phyloP scores from a whole-genome alignment of 2,329 filamentous ascomycete species.

The Sclerotinia borealis region DNA sequence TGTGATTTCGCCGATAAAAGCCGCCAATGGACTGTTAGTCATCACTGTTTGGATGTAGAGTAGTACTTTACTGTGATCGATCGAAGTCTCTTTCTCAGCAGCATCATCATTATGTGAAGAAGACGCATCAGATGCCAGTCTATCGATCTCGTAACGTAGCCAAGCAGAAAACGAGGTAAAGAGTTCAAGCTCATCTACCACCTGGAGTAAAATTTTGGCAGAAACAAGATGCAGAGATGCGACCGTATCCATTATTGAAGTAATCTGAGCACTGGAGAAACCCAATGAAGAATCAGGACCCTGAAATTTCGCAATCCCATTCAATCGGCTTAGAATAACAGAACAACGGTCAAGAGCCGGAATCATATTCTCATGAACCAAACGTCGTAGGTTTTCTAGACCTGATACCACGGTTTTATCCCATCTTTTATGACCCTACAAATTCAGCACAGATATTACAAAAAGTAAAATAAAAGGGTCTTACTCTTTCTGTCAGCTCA shows the following conservation, averaged over 20 bases:
- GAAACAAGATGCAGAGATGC: slow-evolving; percentile 69
- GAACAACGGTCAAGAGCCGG: slow-evolving; percentile 79
- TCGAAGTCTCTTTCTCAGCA: slow-evolving; percentile 67
- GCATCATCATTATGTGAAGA: slow-evolving; percentile 60
- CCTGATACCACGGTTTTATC: slow-evolving; percentile 78
- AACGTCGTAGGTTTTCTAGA: slow-evolving; percentile 67
- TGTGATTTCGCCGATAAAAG: slow-evolving; percentile 50
- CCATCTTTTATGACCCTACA: slow-evolving; percentile 86
- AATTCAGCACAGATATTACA: slow-evolving; percentile 16
- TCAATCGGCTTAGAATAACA: slow-evolving; percentile 74
- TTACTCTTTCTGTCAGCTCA: slow-evolving; percentile 69
- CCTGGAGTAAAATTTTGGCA: slow-evolving; percentile 64
- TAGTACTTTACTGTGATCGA: slow-evolving; percentile 68
- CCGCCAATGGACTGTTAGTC: slow-evolving; percentile 55
- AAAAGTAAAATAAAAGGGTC: slow-evolving; percentile 24
- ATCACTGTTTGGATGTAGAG: slow-evolving; percentile 72
- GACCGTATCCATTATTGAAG: slow-evolving; percentile 61
- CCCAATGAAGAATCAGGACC: slow-evolving; percentile 60
- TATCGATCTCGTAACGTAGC: slow-evolving; percentile 78
- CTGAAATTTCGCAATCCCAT: slow-evolving; percentile 77
- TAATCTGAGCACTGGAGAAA: slow-evolving; percentile 57
- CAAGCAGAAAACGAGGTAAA: slow-evolving; percentile 77
- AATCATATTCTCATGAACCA: slow-evolving; percentile 82
- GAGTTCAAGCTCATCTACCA: slow-evolving; percentile 70
- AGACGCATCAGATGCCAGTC: slow-evolving; percentile 58